These are phyloP conservation scores for Cercis canadensis DNA, from an alignment of 306 rosid genomes.

Conservation along the genomic window DNA sequence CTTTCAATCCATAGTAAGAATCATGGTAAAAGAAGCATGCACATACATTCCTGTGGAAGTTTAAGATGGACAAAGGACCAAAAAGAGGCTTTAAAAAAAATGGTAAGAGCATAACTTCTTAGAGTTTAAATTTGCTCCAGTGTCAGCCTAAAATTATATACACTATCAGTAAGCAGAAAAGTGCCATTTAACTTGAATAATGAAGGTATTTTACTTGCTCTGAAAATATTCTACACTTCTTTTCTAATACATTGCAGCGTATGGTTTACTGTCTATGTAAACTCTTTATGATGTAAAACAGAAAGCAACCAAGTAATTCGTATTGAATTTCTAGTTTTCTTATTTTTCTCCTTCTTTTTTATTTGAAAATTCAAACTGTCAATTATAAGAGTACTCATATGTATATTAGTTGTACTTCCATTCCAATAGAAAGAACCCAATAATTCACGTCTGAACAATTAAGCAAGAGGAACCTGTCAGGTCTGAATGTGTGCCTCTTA, in stretches of 20 bases:
- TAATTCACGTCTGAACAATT: constrained; percentile 7
- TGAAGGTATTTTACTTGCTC: no score
- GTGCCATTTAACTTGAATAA: no score
- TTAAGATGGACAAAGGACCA: constrained; percentile 34
- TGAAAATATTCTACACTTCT: no score
- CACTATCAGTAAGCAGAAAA: no score
- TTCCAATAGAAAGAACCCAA: no score
- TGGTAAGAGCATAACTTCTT: constrained; percentile 9
- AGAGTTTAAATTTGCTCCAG: no score
- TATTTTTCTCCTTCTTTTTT: neutral
- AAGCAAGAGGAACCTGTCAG: constrained; percentile 78
- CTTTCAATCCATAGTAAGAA: neutral
- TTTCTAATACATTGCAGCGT: no score
- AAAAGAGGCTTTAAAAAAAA: neutral
- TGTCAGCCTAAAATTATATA: no score
- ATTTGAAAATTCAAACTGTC: neutral
- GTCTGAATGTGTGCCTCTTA: constrained; percentile 85
- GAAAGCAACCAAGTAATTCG: constrained; percentile 20
- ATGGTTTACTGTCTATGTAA: neutral
- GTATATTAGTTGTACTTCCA: constrained; percentile 8
- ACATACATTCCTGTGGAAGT: constrained; percentile 97
- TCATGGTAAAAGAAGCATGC: constrained; percentile 16
- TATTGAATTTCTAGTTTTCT: constrained; percentile 2
- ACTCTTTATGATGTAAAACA: constrained; percentile 12
- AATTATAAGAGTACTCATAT: neutral